Percentiles rank a stretch among this genome's conserved stretches.
Evolutionary conservation across 495 filamentous ascomycete species (phyloP).

Genomic region (Polyplosphaeria fusca): DNA sequence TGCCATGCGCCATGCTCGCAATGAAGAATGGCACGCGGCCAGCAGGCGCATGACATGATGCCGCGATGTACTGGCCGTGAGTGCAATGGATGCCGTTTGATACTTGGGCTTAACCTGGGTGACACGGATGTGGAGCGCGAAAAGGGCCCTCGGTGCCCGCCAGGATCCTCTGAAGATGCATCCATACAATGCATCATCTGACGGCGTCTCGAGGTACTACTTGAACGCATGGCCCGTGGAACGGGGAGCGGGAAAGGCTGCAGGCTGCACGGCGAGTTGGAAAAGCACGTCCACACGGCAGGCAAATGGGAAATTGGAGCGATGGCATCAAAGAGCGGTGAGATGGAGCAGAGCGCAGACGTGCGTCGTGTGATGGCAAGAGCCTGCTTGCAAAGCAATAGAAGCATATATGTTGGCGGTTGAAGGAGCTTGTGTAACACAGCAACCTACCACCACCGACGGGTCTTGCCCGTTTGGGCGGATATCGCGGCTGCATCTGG

Average conservation of each 20-base stretch:
- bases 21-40: too few species aligned
- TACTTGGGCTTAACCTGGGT: too few species aligned
- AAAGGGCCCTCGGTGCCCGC: neutral
- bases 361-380: slow-evolving; percentile 7
- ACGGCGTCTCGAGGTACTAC: neutral
- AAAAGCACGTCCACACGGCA: too few species aligned
- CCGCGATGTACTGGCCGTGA: too few species aligned
- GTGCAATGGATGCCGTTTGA: too few species aligned
- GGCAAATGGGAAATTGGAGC: too few species aligned
- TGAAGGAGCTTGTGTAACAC: slow-evolving; percentile 2
- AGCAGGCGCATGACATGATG: too few species aligned
- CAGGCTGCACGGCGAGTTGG: slow-evolving; percentile 3
- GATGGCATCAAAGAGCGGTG: neutral
- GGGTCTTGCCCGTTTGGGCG: too few species aligned
- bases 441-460: too few species aligned
- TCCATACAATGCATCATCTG: neutral
- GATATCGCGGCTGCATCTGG: neutral
- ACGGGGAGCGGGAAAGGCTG: slow-evolving; percentile 8
- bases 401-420: neutral
- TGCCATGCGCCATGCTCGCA: too few species aligned
- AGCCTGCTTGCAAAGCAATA: slow-evolving; percentile 3
- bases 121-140: too few species aligned
- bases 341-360: neutral
- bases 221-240: slow-evolving; percentile 9
- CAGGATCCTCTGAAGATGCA: neutral